These are phyloP conservation scores for Fusarium sp. DNA, from an alignment of 2,329 filamentous ascomycete genomes.

Conservation along the genomic window DNA sequence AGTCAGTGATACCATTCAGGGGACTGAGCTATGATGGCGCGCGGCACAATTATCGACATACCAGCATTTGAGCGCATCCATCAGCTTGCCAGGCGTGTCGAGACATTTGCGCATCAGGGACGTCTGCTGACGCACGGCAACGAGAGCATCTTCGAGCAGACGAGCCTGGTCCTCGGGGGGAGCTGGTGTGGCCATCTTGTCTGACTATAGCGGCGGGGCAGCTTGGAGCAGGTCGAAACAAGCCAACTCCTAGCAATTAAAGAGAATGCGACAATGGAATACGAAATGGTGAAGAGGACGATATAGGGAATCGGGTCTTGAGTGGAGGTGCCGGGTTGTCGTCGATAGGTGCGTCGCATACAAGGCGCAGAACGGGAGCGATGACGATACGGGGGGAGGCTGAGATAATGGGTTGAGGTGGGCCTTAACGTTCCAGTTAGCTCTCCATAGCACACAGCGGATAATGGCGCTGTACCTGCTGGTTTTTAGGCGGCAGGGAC, in stretches of 20 bases:
- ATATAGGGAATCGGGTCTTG: constrained; percentile 25
- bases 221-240: constrained; percentile 46
- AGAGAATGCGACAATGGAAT: constrained; percentile 43
- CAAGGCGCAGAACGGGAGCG: constrained; percentile 45
- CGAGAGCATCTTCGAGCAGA: constrained; percentile 95
- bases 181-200: constrained; percentile 66
- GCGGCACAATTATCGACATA: constrained; percentile 62
- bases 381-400: constrained; percentile 51
- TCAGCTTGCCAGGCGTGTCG: constrained; percentile 96
- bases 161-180: constrained; percentile 86
- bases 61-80: constrained; percentile 99
- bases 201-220: constrained; percentile 51
- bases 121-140: constrained; percentile 97
- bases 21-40: constrained; percentile 9
- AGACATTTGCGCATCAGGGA: constrained; percentile 97
- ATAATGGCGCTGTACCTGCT: constrained; percentile 43
- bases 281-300: constrained; percentile 36
- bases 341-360: constrained; percentile 46
- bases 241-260: constrained; percentile 45
- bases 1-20: constrained; percentile 31
- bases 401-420: constrained; percentile 49
- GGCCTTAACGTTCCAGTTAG: constrained; percentile 21
- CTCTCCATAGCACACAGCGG: constrained; percentile 32
- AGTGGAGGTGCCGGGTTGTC: constrained; percentile 38
- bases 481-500: constrained; percentile 41